A percentile compares a stretch with the other conserved stretches of the same genome.
Evolutionary conservation across 2,329 filamentous ascomycete genomes (phyloP).

Genomic region (Fusarium succisae): DNA sequence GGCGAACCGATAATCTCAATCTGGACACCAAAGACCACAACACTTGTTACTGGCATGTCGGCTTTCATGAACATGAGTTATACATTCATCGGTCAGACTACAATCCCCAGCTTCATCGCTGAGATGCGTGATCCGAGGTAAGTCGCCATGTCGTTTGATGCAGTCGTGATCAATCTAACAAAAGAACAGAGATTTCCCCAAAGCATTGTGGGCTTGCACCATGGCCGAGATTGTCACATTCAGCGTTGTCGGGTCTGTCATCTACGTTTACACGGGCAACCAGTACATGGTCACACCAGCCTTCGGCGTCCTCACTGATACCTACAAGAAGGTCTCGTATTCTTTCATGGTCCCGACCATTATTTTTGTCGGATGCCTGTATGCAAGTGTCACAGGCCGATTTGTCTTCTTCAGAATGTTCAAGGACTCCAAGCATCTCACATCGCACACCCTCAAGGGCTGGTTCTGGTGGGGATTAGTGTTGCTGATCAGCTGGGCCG

Average conservation of each 20-base stretch:
- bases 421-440: conserved; percentile 79
- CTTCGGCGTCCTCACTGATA: conserved; percentile 81
- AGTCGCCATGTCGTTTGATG: not conserved
- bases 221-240: conserved; percentile 88
- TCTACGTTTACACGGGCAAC: conserved; percentile 86
- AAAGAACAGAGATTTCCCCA: conserved; percentile 78
- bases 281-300: conserved; percentile 90
- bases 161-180: not conserved
- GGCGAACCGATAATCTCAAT: conserved; percentile 75
- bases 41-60: conserved; percentile 82
- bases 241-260: conserved; percentile 79
- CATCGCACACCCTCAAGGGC: conserved; percentile 79
- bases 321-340: conserved; percentile 88
- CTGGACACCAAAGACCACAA: conserved; percentile 73
- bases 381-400: conserved; percentile 86
- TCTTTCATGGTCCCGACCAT: conserved; percentile 95
- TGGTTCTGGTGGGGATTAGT: conserved; percentile 83
- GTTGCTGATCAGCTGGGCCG: conserved; percentile 73
- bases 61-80: conserved; percentile 96
- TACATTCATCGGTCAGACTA: conserved; percentile 95
- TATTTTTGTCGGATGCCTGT: conserved; percentile 89
- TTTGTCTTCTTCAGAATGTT: conserved; percentile 93
- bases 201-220: conserved; percentile 89
- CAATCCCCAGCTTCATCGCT: conserved; percentile 91
- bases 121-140: conserved; percentile 79